Percentiles rank a stretch among this genome's conserved stretches.
phyloP scores from a whole-genome alignment of 495 filamentous ascomycete species.

The Ramalina intermedia region DNA sequence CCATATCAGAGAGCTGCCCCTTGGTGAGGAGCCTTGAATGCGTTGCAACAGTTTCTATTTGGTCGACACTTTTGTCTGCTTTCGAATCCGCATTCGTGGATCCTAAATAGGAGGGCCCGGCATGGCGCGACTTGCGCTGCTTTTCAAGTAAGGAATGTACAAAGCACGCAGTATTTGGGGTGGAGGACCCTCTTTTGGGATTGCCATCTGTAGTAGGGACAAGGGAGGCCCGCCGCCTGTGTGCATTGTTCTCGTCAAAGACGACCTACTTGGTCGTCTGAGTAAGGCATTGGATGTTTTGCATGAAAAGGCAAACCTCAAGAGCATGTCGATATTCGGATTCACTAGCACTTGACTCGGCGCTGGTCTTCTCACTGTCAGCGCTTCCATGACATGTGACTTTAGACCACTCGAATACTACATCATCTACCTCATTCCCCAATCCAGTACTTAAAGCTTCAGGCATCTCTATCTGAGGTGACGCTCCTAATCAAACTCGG shows the following conservation, averaged over 20 bases:
- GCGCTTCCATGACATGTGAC: not conserved
- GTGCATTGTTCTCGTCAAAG: conserved; percentile 54
- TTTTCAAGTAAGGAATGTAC: conserved; percentile 67
- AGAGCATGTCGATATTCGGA: conserved; percentile 31
- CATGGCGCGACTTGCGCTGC: conserved; percentile 23
- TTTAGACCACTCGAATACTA: not conserved
- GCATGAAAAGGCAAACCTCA: conserved; percentile 24
- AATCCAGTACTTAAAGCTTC: not conserved
- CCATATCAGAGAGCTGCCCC: conserved; percentile 87
- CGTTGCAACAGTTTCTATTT: conserved; percentile 21
- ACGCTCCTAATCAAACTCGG: not conserved
- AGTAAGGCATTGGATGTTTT: conserved; percentile 1
- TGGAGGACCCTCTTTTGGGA: conserved; percentile 25
- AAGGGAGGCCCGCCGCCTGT: conserved; percentile 76
- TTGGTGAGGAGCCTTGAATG: conserved; percentile 70
- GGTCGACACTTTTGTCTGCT: conserved; percentile 13
- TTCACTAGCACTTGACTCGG: conserved; percentile 25
- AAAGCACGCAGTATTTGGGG: conserved; percentile 55
- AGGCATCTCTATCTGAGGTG: not conserved
- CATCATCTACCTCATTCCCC: not conserved
- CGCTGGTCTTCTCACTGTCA: conserved; percentile 12
- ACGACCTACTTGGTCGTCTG: conserved; percentile 42
- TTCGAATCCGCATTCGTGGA: conserved; percentile 24
- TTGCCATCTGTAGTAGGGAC: conserved; percentile 40
- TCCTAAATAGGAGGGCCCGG: conserved; percentile 5